Conservation (phyloP, 2,329 filamentous ascomycete genomes). For the Malbranchea zuffiana region DNA sequence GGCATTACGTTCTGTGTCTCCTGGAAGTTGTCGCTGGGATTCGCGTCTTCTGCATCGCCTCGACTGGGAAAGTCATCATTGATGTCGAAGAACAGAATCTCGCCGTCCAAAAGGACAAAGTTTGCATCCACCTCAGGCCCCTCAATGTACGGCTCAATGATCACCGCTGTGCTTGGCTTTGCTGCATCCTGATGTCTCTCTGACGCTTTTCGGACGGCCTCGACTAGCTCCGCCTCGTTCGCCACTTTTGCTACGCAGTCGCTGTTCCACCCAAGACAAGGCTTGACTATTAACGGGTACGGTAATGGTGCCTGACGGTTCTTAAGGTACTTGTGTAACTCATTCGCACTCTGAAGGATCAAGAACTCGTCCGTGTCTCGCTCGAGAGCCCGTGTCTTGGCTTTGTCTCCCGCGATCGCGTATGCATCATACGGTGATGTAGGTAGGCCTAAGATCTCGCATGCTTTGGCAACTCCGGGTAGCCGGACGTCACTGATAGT, state of each 20-base stretch:
- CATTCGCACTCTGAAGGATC: background rate
- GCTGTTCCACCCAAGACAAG: constrained; percentile 25
- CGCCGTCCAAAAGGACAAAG: constrained; percentile 30
- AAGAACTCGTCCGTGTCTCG: background rate
- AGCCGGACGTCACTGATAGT: constrained; percentile 27
- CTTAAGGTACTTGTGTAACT: background rate
- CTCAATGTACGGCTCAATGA: constrained; percentile 32
- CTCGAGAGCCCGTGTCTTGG: constrained; percentile 2
- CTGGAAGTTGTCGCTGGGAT: background rate
- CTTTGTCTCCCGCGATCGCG: constrained; percentile 1
- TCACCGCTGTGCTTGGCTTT: constrained; percentile 15
- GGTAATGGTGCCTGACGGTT: constrained; percentile 3
- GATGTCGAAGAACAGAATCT: constrained; percentile 33
- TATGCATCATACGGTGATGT: background rate
- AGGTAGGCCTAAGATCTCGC: constrained; percentile 23
- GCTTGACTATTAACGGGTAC: constrained; percentile 31
- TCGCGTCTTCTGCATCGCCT: constrained; percentile 17
- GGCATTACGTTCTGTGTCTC: background rate
- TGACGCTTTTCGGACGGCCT: constrained; percentile 1
- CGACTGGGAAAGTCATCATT: constrained; percentile 30
- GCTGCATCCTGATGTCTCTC: background rate
- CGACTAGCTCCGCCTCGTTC: background rate
- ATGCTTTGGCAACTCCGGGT: constrained; percentile 23
- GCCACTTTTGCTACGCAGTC: constrained; percentile 23
- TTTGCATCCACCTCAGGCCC: constrained; percentile 38